Percentiles rank a stretch among this genome's conserved stretches.
Evolutionary conservation across 2,329 filamentous ascomycete species (phyloP).

Genomic region (Raffaelea ambrosiae): DNA sequence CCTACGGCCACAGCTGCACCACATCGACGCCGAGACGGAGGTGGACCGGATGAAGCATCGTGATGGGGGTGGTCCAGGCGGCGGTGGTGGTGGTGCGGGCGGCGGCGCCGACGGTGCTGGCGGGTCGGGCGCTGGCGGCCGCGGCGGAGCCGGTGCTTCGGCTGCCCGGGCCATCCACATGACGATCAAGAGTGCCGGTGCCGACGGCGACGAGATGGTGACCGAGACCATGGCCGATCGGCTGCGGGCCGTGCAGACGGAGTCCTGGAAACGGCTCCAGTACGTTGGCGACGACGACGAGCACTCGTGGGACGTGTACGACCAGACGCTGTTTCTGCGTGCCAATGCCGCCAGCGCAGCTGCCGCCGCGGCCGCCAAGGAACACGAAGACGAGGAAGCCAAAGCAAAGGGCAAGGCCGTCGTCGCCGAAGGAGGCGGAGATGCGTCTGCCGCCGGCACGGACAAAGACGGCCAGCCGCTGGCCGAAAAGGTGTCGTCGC

Average conservation of each 20-base stretch:
- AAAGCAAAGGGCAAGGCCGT: conserved; percentile 17
- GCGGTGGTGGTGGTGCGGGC: conserved; percentile 20
- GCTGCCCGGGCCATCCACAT: conserved; percentile 75
- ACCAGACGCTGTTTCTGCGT: conserved; percentile 57
- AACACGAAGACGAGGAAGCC: conserved; percentile 12
- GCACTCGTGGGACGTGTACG: conserved; percentile 67
- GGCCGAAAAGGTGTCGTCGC: conserved; percentile 27
- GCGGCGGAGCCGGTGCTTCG: conserved; percentile 21
- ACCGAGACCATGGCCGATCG: conserved; percentile 67
- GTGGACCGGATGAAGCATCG: conserved; percentile 41
- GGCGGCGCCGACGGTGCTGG: conserved; percentile 24
- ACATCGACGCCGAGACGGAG: conserved; percentile 78
- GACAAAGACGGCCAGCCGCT: conserved; percentile 14
- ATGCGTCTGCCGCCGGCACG: conserved; percentile 2
- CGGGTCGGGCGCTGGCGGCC: conserved; percentile 20
- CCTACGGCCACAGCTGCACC: conserved; percentile 84
- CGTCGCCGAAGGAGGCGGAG: neutral
- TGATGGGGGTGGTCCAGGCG: conserved; percentile 3
- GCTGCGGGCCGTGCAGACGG: conserved; percentile 69
- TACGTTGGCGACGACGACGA: conserved; percentile 77
- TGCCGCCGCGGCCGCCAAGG: conserved; percentile 15
- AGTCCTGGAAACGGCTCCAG: conserved; percentile 70
- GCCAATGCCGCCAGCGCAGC: conserved; percentile 11
- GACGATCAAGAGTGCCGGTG: conserved; percentile 69
- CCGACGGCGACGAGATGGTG: conserved; percentile 47